phyloP scores from a whole-genome alignment of 495 filamentous ascomycete genomes.

The Viridothelium virens region DNA sequence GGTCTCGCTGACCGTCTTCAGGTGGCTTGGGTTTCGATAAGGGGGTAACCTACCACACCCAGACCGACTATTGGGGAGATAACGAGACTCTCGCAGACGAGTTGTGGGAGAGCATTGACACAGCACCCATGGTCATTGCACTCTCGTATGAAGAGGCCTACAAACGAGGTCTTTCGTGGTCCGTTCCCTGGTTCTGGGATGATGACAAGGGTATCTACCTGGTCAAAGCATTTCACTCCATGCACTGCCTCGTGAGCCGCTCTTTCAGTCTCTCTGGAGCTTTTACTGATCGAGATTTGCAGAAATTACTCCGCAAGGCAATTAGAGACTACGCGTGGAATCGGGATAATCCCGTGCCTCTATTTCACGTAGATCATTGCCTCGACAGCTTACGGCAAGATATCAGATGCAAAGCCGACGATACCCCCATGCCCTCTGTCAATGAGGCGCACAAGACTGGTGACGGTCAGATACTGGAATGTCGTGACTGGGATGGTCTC shows the following conservation, averaged over 20 bases:
- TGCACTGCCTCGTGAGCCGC: conserved; percentile 22
- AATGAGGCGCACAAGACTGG: background rate
- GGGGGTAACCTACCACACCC: conserved; percentile 10
- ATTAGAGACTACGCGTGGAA: background rate
- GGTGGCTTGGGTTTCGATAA: conserved; percentile 21
- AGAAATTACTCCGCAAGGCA: background rate
- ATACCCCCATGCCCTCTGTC: conserved; percentile 21
- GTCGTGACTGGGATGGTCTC: conserved; percentile 21
- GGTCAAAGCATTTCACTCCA: conserved; percentile 21
- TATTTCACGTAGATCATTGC: conserved; percentile 21
- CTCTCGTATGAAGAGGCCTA: conserved; percentile 16
- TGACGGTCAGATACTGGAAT: conserved; percentile 18
- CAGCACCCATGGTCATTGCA: conserved; percentile 18
- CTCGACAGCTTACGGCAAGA: conserved; percentile 21
- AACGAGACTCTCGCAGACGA: conserved; percentile 13
- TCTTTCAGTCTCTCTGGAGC: background rate
- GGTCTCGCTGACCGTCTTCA: background rate
- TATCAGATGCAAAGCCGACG: conserved; percentile 23
- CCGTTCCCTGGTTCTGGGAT: conserved; percentile 22
- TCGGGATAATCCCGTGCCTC: background rate
- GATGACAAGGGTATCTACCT: conserved; percentile 22
- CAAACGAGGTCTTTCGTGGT: conserved; percentile 13
- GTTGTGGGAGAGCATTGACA: conserved; percentile 22
- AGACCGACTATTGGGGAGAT: conserved; percentile 19
- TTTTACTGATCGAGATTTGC: background rate